Conservation (phyloP, 176 grass and related monocot genomes). For the Bothriochloa decipiens region DNA sequence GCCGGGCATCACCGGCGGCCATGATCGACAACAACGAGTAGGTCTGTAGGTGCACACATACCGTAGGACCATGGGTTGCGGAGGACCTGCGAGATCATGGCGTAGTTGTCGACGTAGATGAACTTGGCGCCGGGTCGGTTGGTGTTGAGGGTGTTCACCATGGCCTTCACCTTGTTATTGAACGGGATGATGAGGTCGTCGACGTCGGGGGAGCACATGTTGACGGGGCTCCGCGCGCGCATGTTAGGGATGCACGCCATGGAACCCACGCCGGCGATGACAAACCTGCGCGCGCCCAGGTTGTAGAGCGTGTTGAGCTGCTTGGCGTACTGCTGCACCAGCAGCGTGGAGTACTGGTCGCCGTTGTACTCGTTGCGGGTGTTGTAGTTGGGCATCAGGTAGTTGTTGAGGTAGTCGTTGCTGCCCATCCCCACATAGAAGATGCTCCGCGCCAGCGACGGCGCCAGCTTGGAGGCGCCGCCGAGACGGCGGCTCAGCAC, state of each 20-base stretch:
- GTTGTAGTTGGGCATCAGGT: conserved; percentile 96
- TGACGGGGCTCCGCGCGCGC: conserved; percentile 49
- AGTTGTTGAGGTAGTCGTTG: conserved; percentile 98
- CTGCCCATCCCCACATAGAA: conserved; percentile 95
- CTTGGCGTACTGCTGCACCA: conserved; percentile 75
- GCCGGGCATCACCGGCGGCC: too few relatives aligned
- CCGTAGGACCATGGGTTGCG: conserved; percentile 66
- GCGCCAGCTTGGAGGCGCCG: conserved; percentile 40
- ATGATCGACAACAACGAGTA: too few relatives aligned
- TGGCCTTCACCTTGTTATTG: conserved; percentile 74
- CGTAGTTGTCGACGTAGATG: conserved; percentile 84
- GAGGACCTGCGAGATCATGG: conserved; percentile 78
- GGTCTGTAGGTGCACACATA: neutral
- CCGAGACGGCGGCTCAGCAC: conserved; percentile 46
- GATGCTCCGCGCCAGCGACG: conserved; percentile 63
- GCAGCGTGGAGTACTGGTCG: conserved; percentile 77
- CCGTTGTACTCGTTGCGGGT: conserved; percentile 79
- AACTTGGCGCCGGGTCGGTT: conserved; percentile 69
- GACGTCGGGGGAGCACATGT: conserved; percentile 74
- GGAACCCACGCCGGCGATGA: conserved; percentile 77
- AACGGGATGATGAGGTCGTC: conserved; percentile 86
- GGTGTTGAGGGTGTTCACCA: conserved; percentile 69
- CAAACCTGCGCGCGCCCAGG: conserved; percentile 70
- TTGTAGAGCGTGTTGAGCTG: conserved; percentile 74
- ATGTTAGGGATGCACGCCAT: conserved; percentile 98